Base-by-base conservation (phyloP, 345 rosid genomes). In the Stellera chamaejasme region DNA sequence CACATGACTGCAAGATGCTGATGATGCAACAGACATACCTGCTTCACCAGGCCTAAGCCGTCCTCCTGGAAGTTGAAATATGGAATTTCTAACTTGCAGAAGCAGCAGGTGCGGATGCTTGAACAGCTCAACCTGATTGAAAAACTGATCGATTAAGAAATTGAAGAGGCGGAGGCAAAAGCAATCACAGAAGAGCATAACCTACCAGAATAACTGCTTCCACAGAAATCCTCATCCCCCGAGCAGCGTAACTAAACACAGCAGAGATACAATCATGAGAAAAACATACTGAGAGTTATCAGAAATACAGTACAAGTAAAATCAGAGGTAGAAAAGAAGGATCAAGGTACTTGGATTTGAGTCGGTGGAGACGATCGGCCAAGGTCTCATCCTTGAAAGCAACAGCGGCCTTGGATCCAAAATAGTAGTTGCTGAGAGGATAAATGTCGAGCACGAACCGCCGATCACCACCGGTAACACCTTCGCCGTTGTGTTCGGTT, bases 21-120 rank as follows among this genome's bases (percentile, higher is more conserved):
- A 60, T 27, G 45, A 10, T 55, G 50, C 41, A 26, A 58, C 1
- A 32, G 32, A 52, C 7, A 65, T 66, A 88, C 98, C 93, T 66
- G 87, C 75, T 86, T 92, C 95, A 28, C 80, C 78, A 3, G 78
- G 90, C 68, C 93, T 81, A 49, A 92, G 49, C 44, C 89, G 87
- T 63, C 96, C 93, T 45, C 96, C 93, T 2, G 95, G 96, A 64
- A 92, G 93, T 81, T 75, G 81, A 61, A 80, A 84, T 67, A 64
- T 55, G 41, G 87, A 75, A 70, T 88, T 92, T 66, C 73, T 75
- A 52, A 72, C 54, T 72, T 88, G 95, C 76, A 92, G 69, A 61
- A 88, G 71, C 68, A 88, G 56, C 7, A 92, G 41, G 77, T 92
- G 98, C 16, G 96, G 93, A 54, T 84, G 96, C 58, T 84, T 82